phyloP scores from a whole-genome alignment of 2,329 filamentous ascomycete species.

The Trichoderma sp. region DNA sequence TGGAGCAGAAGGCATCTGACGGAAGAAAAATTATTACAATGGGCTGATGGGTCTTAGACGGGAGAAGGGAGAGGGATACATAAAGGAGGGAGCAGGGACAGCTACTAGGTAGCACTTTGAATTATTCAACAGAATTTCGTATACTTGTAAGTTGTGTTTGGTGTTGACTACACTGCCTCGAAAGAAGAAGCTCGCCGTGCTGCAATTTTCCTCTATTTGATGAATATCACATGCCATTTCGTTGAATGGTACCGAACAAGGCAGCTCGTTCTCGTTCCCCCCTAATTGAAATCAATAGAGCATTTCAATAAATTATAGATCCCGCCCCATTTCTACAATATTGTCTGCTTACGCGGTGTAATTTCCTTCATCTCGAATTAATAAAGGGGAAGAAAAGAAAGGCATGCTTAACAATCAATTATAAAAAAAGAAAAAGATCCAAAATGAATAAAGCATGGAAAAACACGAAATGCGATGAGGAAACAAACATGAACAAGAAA shows the following conservation, averaged over 20 bases:
- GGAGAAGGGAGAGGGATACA: not conserved
- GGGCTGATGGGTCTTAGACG: conserved; percentile 12
- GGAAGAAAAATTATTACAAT: not conserved
- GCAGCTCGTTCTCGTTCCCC: not conserved
- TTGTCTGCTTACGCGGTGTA: not conserved
- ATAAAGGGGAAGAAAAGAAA: not conserved
- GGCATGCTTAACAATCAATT: not conserved
- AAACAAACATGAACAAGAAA: not conserved
- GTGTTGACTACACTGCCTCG: not conserved
- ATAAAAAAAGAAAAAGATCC: not conserved
- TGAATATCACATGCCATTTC: not conserved
- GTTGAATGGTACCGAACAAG: not conserved
- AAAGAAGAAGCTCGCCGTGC: not conserved
- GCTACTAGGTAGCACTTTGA: conserved; percentile 13
- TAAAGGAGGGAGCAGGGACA: conserved; percentile 6
- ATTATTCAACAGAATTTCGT: conserved; percentile 10
- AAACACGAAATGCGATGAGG: not conserved
- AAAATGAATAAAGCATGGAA: not conserved
- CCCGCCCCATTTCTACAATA: not conserved
- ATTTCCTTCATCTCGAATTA: not conserved
- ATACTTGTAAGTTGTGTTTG: not conserved
- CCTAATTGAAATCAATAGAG: not conserved
- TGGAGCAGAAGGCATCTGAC: not conserved
- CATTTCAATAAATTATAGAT: not conserved
- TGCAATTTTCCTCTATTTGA: not conserved